Evolutionary conservation across 2,329 filamentous ascomycete species (phyloP), one percentile per base, ranked within the genome.

Genomic region (Thielaviopsis musarum): DNA sequence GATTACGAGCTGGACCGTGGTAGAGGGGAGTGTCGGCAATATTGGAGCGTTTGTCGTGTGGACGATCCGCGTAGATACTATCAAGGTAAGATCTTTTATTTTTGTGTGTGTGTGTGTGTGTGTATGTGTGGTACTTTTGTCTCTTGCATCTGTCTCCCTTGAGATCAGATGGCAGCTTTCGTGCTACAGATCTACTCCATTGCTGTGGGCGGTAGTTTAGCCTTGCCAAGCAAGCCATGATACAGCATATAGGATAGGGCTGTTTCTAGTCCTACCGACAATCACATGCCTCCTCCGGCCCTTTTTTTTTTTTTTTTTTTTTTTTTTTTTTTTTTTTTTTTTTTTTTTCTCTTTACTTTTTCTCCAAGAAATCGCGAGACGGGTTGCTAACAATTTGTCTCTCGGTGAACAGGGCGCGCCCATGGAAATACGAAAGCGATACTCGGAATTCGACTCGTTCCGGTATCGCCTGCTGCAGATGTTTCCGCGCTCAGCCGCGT

Each of bases 31-130:
- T 63, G 69, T 76, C 41, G 79, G 76, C 15, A 80, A 76, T 64
- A 76, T 82, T 28, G 91, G 91, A n/a, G 87, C 91, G 1, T 98
- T 97, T 73, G 88, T 96, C 1, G 90, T 95, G 7, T 98, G 88
- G 88, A 93, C 89, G 68, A 90, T 93, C 66, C 82, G 79, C 54
- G 88, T 98, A 52, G 84, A 93, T 69, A 96, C 90, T 3, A 74
- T 97, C 56, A 85, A 83, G 70, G 89, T 91, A 69, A 69, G 82
- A 78, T 45, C 17, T 45, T 7, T 45, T 45, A 26, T 28, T n/a
- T 6, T 34, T 34, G 5, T 34, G 6, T 34, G 30, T 34, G 24
- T 12, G 30, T 7, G 10, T 34, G 7, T 34, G 6, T 34, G 6
- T 34, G 7, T 34, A 13, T n/a, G 5, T 45, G 38, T 56, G 28